Conservation (phyloP, 768 basidiomycete species). For the Gloeopeniophorella convolvens region DNA sequence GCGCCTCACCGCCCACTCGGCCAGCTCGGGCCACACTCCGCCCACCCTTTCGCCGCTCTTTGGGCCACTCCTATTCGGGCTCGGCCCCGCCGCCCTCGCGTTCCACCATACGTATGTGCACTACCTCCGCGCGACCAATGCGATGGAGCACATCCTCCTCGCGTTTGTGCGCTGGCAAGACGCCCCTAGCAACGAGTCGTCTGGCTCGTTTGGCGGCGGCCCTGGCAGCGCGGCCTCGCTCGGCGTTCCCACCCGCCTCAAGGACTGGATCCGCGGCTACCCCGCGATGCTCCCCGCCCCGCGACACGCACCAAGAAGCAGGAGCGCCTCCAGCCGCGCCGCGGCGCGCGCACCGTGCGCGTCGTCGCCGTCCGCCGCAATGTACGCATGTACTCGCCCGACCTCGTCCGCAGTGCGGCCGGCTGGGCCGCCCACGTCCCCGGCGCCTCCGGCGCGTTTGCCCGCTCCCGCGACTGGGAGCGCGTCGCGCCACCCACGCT, state of each 20-base stretch:
- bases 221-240: constrained; percentile 48
- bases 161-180: constrained; percentile 84
- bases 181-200: constrained; percentile 29
- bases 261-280: constrained; percentile 88
- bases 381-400: constrained; percentile 82
- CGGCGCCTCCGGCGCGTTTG: constrained; percentile 34
- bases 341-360: constrained; percentile 70
- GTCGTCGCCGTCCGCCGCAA: constrained; percentile 73
- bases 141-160: constrained; percentile 90
- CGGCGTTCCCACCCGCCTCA: constrained; percentile 77
- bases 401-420: constrained; percentile 65
- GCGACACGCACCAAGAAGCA: constrained; percentile 39
- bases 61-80: constrained; percentile 83
- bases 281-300: constrained; percentile 64
- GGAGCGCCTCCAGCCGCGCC: constrained; percentile 55
- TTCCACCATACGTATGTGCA: constrained; percentile 55
- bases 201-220: constrained; percentile 29
- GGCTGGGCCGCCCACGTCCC: constrained; percentile 39
- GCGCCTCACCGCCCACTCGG: constrained; percentile 76
- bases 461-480: constrained; percentile 73
- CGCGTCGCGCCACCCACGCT: constrained; percentile 58
- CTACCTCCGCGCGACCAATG: constrained; percentile 78
- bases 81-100: constrained; percentile 45
- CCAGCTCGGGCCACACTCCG: constrained; percentile 84
- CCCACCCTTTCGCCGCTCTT: constrained; percentile 86